Base-by-base conservation (phyloP, 345 rosid species). In the Adansonia digitata region DNA sequence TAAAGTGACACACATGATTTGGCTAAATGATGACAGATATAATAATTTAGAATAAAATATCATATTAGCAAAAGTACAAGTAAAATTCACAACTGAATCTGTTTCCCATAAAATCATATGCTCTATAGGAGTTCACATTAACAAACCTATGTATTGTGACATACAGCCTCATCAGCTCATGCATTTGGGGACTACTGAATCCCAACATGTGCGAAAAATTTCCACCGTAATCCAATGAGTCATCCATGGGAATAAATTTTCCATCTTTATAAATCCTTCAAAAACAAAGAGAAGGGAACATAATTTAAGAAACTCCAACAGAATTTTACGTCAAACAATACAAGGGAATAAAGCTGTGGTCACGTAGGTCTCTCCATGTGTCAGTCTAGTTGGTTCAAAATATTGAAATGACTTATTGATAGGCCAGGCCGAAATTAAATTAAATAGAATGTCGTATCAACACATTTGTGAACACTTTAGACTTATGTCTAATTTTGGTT, bases 191-290 rank as follows among this genome's bases (percentile, higher is more conserved):
- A 81, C 84, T 87, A 86, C 87, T 86, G 71, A 93, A 95, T 81
- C 99, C 99, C 85, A 95, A 82, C 94, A 95, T 95, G 74, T 87
- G 89, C 3, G 97, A 85, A 69, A 90, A 93, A 80, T 93, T 95
- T 68, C 84, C 97, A 74, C 99, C 98, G 82, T 93, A 95, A 84
- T 95, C 99, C 84, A 95, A 79, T 71, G 94, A 87, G 68, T 89
- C 83, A 75, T 93, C 86, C 69, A 76, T 29, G 72, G 97, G 85
- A 75, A 95, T 89, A 75, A 85, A 68, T 69, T 90, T 85, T n/a
- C 97, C 97, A 79, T 84, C 87, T 78, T 95, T 93, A 82, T 88
- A 89, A 74, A 88, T 84, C 88, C 99, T 96, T 84, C 75, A 78
- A 73, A 60, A 62, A 17, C 67, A 45, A 26, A 42, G n/a, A 37